Base-by-base conservation (phyloP, 495 filamentous ascomycete genomes). In the Daldinia bambusicola region DNA sequence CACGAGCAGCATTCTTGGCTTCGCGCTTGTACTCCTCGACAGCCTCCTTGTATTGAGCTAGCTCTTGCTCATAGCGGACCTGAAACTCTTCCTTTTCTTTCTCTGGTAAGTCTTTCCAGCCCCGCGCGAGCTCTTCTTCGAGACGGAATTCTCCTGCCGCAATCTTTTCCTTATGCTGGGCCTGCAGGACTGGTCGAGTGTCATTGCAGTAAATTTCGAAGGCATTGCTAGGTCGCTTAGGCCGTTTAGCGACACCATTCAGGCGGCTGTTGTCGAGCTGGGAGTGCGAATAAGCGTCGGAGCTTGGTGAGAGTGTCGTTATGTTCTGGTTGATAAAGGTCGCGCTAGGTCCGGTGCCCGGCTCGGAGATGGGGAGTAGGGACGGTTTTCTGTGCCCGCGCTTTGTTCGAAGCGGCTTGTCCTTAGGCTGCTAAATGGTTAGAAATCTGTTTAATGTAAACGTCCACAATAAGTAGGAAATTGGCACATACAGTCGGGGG, bases 391-490 rank as follows among this genome's bases (percentile, higher is more conserved):
- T 77, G 61, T 87, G 91, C 36, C 90, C 90, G 52, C 94, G 91
- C 84, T 98, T 98, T 34, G 89, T 89, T 63, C 94, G 91, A 56
- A 97, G 84, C 14, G 94, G 94, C 69, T 95, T 94, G 78, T 97
- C 93, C 81, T 95, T 90, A 14, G 93, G 93, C 93, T 97, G 75
- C 69, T 69, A 40, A 55, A 58, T 65, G 40, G 70, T 75, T 43
- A 77, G 75, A 73, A 37, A 59, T 31, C 58, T 57, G 52, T 70
- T 72, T 67, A 78, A 63, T 67, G 26, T 73, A 52, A 57, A 58
- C 63, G 66, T 71, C 51, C 40, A 58, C 57, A 61, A 43, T 37
- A 38, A 40, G 56, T 63, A 63, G 48, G 48, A 53, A 79, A 68
- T 84, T 83, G 52, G 77, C 48, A 81, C 86, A 66, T 86, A 91